Percentiles rank a stretch among this genome's conserved stretches.
These are phyloP conservation scores for Selenicereus undatus DNA, from an alignment of 148 eudicot species.

Conservation along the genomic window DNA sequence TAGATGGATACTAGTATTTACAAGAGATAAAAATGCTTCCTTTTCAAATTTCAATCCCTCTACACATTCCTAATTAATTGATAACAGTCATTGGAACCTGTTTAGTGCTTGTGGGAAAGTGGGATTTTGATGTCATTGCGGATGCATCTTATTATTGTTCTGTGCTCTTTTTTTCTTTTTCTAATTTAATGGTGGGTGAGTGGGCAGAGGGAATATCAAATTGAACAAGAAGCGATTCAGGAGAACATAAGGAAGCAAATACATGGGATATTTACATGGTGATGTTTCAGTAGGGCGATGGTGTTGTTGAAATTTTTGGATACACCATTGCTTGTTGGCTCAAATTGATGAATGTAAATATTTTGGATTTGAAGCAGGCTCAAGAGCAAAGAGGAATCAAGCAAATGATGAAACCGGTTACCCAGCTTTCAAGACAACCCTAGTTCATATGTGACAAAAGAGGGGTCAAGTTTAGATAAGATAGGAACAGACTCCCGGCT, in stretches of 20 bases:
- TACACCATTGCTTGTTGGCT: neutral
- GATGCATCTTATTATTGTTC: too few relatives aligned
- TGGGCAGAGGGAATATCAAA: neutral
- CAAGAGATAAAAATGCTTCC: too few relatives aligned
- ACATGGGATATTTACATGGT: neutral
- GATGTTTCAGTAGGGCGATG: neutral
- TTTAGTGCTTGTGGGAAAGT: too few relatives aligned
- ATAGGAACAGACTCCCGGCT: too few relatives aligned
- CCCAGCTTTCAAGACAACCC: neutral
- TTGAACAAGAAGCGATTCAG: too few relatives aligned
- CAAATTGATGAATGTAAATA: neutral
- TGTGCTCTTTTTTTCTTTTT: too few relatives aligned
- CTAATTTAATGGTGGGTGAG: neutral
- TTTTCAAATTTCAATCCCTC: too few relatives aligned
- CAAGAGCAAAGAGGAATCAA: neutral
- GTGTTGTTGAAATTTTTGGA: neutral
- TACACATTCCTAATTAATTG: too few relatives aligned
- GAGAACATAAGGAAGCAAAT: too few relatives aligned
- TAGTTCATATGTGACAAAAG: neutral
- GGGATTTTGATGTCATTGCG: too few relatives aligned
- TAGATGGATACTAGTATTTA: neutral
- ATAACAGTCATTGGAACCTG: too few relatives aligned
- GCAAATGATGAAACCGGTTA: neutral
- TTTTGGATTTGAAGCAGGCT: neutral
- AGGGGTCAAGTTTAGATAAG: too few relatives aligned